These are phyloP conservation scores for Pulicaria dysenterica DNA, from an alignment of 129 eudicot species.

Conservation along the genomic window DNA sequence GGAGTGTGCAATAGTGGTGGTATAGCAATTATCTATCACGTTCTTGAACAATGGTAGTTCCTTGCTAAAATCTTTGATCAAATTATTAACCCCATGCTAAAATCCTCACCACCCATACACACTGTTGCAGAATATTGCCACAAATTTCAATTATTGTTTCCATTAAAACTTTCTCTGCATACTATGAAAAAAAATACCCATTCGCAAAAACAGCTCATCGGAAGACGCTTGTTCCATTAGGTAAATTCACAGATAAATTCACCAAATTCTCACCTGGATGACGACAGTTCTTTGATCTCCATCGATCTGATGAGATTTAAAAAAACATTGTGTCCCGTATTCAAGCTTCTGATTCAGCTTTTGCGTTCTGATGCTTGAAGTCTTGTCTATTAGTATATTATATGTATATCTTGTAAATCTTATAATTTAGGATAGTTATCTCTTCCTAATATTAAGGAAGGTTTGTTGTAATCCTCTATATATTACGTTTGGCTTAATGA, in stretches of 20 bases:
- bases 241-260: conserved; percentile 72
- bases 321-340: conserved; percentile 89
- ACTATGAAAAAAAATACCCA: conserved; percentile 63
- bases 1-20: too few relatives aligned
- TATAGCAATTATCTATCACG: conserved; percentile 61
- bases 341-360: conserved; percentile 64
- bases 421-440: too few relatives aligned
- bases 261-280: conserved; percentile 58
- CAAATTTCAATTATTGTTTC: conserved; percentile 69
- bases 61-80: conserved; percentile 73
- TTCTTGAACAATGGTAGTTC: conserved; percentile 78
- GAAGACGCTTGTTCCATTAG: conserved; percentile 81
- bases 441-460: too few relatives aligned
- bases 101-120: too few relatives aligned
- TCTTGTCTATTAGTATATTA: too few relatives aligned
- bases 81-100: conserved; percentile 62
- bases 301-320: conserved; percentile 68
- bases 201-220: conserved; percentile 66
- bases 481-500: too few relatives aligned
- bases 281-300: conserved; percentile 51
- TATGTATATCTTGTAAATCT: too few relatives aligned
- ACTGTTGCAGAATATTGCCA: conserved; percentile 60
- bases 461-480: too few relatives aligned
- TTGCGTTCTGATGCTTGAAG: conserved; percentile 52
- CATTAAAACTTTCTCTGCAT: conserved; percentile 82